These are phyloP conservation scores for Dillenia turbinata DNA, from an alignment of 164 flowering plant genomes.

Conservation along the genomic window DNA sequence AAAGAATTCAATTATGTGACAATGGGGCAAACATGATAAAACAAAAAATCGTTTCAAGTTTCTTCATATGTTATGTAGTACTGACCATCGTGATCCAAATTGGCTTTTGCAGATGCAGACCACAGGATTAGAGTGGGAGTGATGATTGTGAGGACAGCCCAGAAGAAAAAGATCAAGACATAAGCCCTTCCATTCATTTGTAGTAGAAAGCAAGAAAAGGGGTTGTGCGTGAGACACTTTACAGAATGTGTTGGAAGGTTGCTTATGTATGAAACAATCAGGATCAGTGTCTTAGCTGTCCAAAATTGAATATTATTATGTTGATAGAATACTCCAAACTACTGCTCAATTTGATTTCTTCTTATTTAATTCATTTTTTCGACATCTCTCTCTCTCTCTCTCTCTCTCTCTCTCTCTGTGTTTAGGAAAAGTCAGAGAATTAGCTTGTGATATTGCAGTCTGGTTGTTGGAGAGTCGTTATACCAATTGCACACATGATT, in stretches of 20 bases:
- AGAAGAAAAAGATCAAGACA: conserved; percentile 58
- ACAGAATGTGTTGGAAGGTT: neutral
- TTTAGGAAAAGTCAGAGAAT: no score
- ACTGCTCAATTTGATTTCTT: neutral
- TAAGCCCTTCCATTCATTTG: conserved; percentile 50
- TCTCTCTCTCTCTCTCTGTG: no score
- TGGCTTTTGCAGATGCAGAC: conserved; percentile 49
- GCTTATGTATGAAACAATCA: neutral
- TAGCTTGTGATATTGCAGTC: conserved; percentile 4
- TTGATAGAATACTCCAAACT: neutral
- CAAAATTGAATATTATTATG: conserved; percentile 7
- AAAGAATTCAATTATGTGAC: neutral
- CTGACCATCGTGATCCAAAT: conserved; percentile 29
- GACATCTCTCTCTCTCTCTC: no score
- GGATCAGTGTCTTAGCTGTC: conserved; percentile 9
- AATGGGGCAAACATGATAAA: no score
- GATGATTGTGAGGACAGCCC: conserved; percentile 69
- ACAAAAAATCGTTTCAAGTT: neutral
- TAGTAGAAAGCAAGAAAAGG: neutral
- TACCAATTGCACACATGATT: neutral
- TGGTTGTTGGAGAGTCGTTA: conserved; percentile 52
- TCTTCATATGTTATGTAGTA: neutral
- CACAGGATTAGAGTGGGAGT: conserved; percentile 64
- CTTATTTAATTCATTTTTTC: no score
- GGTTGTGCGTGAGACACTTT: neutral